Evolutionary conservation across 2,329 filamentous ascomycete species (phyloP), one percentile per base, ranked within the genome.

Genomic region (Achaetomium macrosporum): DNA sequence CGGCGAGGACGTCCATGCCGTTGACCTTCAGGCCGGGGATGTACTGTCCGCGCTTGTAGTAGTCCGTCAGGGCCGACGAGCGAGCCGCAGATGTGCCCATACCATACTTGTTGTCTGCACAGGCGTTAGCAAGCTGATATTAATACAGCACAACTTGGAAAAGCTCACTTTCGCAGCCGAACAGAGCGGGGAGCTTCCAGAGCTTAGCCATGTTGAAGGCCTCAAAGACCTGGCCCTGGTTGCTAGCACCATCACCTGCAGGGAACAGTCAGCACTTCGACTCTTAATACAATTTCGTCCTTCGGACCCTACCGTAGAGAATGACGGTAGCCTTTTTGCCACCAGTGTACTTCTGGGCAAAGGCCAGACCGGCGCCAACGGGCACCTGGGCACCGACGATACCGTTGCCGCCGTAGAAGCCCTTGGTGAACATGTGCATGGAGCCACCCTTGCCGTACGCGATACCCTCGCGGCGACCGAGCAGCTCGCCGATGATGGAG

Each of bases 171-270:
- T 99, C 93, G 74, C 93, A 99, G 64, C 90, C 91, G 69, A 99
- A 99, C 63, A 99, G 87, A 63, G 91, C 83, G 51, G 93, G 93
- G 44, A 99, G 79, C 65, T 93, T 91, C 93, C 93, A 99, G 63
- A 99, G 85, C 83, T 97, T 97, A 59, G 93, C 93, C 93, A 99
- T 99, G 85, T 99, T 99, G 84, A 95, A 99, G 58, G 93, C 91
- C 81, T 99, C 93, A 68, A 99, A 99, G 65, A 99, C 93, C 76
- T 99, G 93, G 61, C 93, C 93, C 80, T 99, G 93, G 81, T 99
- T 99, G 80, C 87, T 89, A 62, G 93, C 93, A 80, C 93, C 93
- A 67, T 99, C 93, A 79, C 93, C 59, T 61, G 39, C 46, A 51
- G 43, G 15, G 40, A n/a, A 35, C 10, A 11, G 10, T 53, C 29